phyloP scores from a whole-genome alignment of 1,139 yeast species.

The Taphrina betulina region DNA sequence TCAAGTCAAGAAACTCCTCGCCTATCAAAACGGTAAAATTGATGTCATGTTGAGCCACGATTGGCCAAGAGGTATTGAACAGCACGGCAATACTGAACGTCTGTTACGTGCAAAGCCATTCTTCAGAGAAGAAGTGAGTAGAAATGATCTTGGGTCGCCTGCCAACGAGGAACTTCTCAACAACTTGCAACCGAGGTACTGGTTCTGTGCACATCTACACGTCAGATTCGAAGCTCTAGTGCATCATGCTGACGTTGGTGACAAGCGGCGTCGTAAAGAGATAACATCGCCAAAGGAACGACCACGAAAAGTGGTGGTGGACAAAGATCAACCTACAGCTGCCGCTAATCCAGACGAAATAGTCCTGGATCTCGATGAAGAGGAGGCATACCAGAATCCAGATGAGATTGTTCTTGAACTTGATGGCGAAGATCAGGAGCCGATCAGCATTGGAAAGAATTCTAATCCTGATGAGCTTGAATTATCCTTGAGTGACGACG shows the following conservation, averaged over 20 bases:
- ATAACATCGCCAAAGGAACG: background rate
- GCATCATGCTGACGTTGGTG: constrained; percentile 42
- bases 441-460: too few relatives aligned
- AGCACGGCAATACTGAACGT: constrained; percentile 56
- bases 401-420: constrained; percentile 51
- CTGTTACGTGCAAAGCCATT: constrained; percentile 63
- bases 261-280: background rate
- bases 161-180: constrained; percentile 59
- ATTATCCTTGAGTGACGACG: background rate
- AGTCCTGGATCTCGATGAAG: constrained; percentile 42
- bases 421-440: constrained; percentile 38
- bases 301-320: background rate
- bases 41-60: constrained; percentile 78
- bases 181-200: constrained; percentile 60
- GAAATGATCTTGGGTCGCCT: constrained; percentile 71
- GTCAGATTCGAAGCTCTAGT: constrained; percentile 63
- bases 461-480: too few relatives aligned
- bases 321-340: too few relatives aligned
- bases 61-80: constrained; percentile 85
- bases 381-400: constrained; percentile 37
- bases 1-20: constrained; percentile 59
- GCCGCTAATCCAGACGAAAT: constrained; percentile 42
- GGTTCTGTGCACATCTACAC: constrained; percentile 93
- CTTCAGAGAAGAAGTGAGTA: constrained; percentile 62
- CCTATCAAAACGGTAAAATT: constrained; percentile 44